Evolutionary conservation across 495 filamentous ascomycete species (phyloP).

Genomic region (Stereocaulon alpinum): DNA sequence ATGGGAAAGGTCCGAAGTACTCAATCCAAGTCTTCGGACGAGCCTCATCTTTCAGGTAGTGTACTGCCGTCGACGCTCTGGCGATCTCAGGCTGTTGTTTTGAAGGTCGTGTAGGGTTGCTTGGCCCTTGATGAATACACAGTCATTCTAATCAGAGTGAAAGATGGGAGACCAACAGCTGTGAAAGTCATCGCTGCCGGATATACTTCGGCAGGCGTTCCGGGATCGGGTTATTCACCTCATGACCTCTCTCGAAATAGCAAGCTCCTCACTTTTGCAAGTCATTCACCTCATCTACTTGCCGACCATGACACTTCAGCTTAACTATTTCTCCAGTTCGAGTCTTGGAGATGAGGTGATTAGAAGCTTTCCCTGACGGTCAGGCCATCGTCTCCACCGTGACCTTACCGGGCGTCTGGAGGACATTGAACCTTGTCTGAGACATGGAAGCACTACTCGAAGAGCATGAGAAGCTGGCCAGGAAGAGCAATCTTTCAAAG

Average conservation of each 20-base stretch:
- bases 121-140: neutral
- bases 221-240: neutral
- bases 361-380: neutral
- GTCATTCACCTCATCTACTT: neutral
- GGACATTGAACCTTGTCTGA: neutral
- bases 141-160: neutral
- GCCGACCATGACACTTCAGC: neutral
- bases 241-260: neutral
- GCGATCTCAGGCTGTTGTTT: neutral
- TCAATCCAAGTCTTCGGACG: neutral
- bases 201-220: slow-evolving; percentile 10
- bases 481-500: slow-evolving; percentile 57
- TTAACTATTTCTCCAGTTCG: slow-evolving; percentile 1
- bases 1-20: neutral
- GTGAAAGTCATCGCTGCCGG: neutral
- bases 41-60: slow-evolving; percentile 3
- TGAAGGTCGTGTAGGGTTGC: neutral
- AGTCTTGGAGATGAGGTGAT: slow-evolving; percentile 10
- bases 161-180: neutral
- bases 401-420: neutral
- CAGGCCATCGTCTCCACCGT: neutral
- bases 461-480: slow-evolving; percentile 61
- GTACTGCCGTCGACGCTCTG: neutral
- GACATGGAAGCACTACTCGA: slow-evolving; percentile 61
- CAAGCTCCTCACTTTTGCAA: neutral